These are phyloP conservation scores for Chrysanthemum makinoi DNA, from an alignment of 129 eudicot genomes.

Conservation along the genomic window DNA sequence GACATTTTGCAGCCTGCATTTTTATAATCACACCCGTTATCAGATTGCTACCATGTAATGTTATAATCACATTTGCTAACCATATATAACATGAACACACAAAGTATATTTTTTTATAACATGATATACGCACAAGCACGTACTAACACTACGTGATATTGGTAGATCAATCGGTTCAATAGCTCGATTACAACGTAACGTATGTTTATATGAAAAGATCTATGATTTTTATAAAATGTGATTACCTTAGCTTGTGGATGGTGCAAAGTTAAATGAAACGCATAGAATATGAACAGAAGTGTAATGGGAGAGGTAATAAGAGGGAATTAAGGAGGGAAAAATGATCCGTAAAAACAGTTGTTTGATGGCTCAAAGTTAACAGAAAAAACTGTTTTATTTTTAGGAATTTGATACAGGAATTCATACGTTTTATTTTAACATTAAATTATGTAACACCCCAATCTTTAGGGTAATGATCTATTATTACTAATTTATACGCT, in stretches of 20 bases:
- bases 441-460: no score
- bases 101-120: background rate
- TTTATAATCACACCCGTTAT: background rate
- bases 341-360: slow-evolving; percentile 40
- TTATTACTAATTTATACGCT: no score
- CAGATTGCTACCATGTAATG: background rate
- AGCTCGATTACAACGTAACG: background rate
- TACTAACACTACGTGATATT: background rate
- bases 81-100: background rate
- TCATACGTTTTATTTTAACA: background rate
- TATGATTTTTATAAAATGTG: background rate
- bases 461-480: no score
- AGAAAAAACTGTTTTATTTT: slow-evolving; percentile 24
- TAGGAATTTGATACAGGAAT: slow-evolving; percentile 14
- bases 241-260: slow-evolving; percentile 4
- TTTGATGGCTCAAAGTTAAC: slow-evolving; percentile 21
- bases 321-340: slow-evolving; percentile 12
- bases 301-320: slow-evolving; percentile 26
- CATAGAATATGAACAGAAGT: slow-evolving; percentile 16
- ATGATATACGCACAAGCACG: background rate
- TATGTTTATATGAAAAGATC: slow-evolving; percentile 1
- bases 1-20: slow-evolving; percentile 43
- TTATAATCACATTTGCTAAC: background rate
- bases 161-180: background rate
- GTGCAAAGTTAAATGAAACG: slow-evolving; percentile 8